These are phyloP conservation scores for Ophiocytium majus DNA, from an alignment of 352 stramenopile genomes.

Conservation along the genomic window DNA sequence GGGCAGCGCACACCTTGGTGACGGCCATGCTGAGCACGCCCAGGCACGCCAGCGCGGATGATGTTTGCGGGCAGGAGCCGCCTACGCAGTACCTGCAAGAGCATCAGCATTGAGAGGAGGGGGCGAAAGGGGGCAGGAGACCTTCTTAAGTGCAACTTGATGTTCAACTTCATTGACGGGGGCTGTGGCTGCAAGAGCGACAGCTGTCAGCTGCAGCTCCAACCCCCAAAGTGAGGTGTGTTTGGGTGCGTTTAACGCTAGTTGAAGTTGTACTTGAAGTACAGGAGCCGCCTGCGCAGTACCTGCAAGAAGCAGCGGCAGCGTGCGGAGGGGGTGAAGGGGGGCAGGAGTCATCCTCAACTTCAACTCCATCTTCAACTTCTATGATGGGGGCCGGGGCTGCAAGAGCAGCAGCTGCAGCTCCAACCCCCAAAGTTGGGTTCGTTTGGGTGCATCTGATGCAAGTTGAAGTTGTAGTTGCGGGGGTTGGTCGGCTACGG, in stretches of 20 bases:
- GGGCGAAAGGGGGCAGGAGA: not conserved
- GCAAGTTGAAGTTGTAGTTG: not conserved
- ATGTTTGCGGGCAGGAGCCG: constrained; percentile 53
- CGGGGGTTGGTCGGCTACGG: too few relatives aligned
- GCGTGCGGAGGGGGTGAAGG: too few relatives aligned
- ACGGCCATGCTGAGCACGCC: constrained; percentile 45
- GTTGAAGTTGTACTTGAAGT: constrained; percentile 9
- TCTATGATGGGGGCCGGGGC: not conserved
- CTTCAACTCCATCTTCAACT: not conserved
- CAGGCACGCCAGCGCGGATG: constrained; percentile 44
- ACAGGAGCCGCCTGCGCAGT: constrained; percentile 56
- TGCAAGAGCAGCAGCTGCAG: not conserved
- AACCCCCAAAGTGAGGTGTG: not conserved
- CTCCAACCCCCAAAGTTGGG: not conserved
- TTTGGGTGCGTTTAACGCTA: not conserved
- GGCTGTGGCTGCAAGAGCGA: not conserved
- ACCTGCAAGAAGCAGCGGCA: too few relatives aligned
- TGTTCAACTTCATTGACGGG: not conserved
- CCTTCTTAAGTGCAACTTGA: not conserved
- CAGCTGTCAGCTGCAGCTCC: not conserved
- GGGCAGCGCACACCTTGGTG: too few relatives aligned
- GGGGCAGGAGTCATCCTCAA: too few relatives aligned
- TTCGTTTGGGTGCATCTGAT: not conserved
- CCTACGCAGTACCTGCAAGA: constrained; percentile 53
- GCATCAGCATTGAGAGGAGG: too few relatives aligned